These are phyloP conservation scores for Tylopilus vinaceipallidus DNA, from an alignment of 768 basidiomycete species.

Conservation along the genomic window DNA sequence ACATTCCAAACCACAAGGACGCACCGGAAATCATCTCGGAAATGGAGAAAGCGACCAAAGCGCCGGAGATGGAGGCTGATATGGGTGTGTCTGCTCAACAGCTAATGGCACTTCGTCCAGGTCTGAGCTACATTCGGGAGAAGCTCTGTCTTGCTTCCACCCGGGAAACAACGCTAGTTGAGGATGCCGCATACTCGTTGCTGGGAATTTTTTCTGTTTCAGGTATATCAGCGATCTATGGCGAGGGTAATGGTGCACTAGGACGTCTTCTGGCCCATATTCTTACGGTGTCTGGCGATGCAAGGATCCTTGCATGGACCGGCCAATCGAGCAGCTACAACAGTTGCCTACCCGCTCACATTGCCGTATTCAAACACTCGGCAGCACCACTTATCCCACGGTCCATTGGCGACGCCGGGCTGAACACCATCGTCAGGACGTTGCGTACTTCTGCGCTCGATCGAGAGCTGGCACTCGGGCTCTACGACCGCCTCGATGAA, in stretches of 20 bases:
- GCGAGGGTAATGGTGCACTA: background rate
- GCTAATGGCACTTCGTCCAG: background rate
- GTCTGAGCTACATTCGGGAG: background rate
- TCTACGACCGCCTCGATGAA: background rate
- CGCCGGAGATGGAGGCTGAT: too few species aligned
- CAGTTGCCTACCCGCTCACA: conserved; percentile 2
- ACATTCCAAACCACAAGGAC: background rate
- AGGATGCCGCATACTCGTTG: too few species aligned
- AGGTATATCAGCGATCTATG: background rate
- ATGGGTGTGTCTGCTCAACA: background rate
- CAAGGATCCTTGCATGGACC: conserved; percentile 7
- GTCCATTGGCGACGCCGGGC: background rate
- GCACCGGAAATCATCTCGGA: conserved; percentile 2
- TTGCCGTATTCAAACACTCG: background rate
- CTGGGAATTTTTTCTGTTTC: background rate
- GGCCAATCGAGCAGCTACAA: conserved; percentile 3
- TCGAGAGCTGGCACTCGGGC: background rate
- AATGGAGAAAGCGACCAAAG: conserved; percentile 2
- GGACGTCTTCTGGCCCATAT: background rate
- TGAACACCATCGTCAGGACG: background rate
- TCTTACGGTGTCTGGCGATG: background rate
- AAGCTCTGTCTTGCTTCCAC: background rate
- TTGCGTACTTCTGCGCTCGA: background rate
- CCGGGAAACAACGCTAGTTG: background rate
- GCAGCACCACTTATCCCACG: background rate